Base-by-base conservation (phyloP, 1,139 yeast genomes). In the Insectozyma bohioensis region DNA sequence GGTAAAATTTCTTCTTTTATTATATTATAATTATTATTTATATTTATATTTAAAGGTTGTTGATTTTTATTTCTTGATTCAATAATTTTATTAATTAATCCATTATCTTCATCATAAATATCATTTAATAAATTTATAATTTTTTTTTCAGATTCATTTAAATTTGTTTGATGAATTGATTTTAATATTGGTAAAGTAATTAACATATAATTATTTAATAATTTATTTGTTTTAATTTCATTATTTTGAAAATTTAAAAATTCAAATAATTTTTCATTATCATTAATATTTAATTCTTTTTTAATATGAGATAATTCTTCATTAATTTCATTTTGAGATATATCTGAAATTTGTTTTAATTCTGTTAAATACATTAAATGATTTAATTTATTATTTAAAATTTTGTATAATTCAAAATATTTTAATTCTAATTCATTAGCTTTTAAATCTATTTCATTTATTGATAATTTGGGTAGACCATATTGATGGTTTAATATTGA, bases 161-260 rank as follows among this genome's bases (percentile, higher is more conserved):
- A 39, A 25, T 58, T 51, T 5, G 55, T 47, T 27, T 60, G 63
- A 39, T 64, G 66, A 4, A 62, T 53, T 1, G 68, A 48, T 32
- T 63, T 47, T 23, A 64, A 48, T 13, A 61, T 54, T 2, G 71
- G 70, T 4, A 53, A 40, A 2, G 58, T 48, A 27, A 47, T 43
- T 26, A 58, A 56, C 19, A 64, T 41, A 31, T 52, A 56, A 9
- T 46, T 46, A 26, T 49, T 52, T 28, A 62, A 42, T 23, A 65
- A 41, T 4, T 46, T 32, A 7, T 50, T 46, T 3, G 61, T 52
- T 37, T 62, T 63, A 31, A 61, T 42, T 13, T 33, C 41, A 4
- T 45, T 37, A 35, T 47, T 52, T 22, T 58, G 64, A 6, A 39
- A 26, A 14, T 33, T 29, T 17, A 58, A 42, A 36, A 51, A 55